Conservation (phyloP, 805 yeast genomes). For the Zygotorulaspora florentina region DNA sequence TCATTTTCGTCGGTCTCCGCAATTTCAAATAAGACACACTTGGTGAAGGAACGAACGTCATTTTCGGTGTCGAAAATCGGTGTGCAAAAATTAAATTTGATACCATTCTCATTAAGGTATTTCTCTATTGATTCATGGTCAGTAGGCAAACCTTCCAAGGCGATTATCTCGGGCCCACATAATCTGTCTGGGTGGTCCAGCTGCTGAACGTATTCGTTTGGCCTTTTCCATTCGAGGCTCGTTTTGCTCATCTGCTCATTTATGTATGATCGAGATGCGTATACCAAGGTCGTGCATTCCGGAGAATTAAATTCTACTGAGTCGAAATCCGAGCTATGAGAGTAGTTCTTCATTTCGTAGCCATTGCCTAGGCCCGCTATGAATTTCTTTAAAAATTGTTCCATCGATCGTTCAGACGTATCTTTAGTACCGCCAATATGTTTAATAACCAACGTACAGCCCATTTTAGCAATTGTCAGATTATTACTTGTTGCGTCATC, state of each 20-base stretch:
- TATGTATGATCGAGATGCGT: conserved; percentile 23
- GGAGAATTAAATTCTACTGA: conserved; percentile 19
- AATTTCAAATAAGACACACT: conserved; percentile 25
- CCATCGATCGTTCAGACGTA: neutral
- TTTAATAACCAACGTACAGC: conserved; percentile 28
- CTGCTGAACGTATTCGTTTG: conserved; percentile 25
- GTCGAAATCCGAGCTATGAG: conserved; percentile 2
- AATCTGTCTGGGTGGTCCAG: conserved; percentile 17
- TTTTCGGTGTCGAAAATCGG: conserved; percentile 9
- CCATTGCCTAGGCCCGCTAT: conserved; percentile 10
- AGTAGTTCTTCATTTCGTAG: conserved; percentile 3
- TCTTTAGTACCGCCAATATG: conserved; percentile 8
- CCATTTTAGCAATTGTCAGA: conserved; percentile 24
- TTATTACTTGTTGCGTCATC: conserved; percentile 32
- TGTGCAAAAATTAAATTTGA: conserved; percentile 7
- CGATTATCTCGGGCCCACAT: conserved; percentile 22
- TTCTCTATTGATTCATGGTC: conserved; percentile 10
- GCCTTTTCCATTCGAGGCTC: conserved; percentile 26
- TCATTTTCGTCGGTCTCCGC: conserved; percentile 5
- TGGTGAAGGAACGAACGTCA: conserved; percentile 20
- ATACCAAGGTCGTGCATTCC: conserved; percentile 20
- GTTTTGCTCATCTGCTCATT: conserved; percentile 14
- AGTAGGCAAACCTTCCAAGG: conserved; percentile 15
- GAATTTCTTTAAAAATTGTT: conserved; percentile 6
- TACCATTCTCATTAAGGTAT: conserved; percentile 8